Conservation (phyloP, 306 rosid genomes). For the Vigna radiata region DNA sequence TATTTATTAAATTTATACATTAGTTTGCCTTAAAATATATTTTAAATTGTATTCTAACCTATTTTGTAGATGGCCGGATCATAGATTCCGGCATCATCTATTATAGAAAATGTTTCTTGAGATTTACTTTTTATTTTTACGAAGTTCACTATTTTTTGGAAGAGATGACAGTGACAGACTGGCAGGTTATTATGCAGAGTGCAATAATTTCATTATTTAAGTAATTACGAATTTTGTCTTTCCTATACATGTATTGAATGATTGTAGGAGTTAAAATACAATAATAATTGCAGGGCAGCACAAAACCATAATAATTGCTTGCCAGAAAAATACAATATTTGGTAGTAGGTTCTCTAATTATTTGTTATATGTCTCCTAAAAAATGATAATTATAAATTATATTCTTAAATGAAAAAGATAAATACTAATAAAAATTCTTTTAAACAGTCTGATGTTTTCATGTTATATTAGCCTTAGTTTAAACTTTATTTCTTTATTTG, state of each 20-base stretch:
- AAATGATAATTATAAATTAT: neutral
- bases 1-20: neutral
- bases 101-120: neutral
- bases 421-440: neutral
- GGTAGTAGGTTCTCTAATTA: neutral
- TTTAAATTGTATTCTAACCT: neutral
- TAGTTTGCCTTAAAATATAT: neutral
- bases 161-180: neutral
- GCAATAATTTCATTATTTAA: slow-evolving; percentile 3
- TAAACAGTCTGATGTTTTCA: neutral
- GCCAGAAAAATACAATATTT: neutral
- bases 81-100: neutral
- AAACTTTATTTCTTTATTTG: neutral
- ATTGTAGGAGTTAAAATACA: too few relatives aligned
- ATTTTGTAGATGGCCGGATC: neutral
- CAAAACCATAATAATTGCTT: neutral
- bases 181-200: neutral
- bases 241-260: too few relatives aligned
- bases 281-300: too few relatives aligned
- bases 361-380: neutral
- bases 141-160: neutral
- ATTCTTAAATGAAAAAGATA: neutral
- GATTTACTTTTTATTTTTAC: neutral
- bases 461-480: neutral
- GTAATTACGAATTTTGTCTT: slow-evolving; percentile 1